Evolutionary conservation across 108 stramenopile species (phyloP), one percentile per base, ranked within the genome.

Genomic region (Skeletonema marinoi): DNA sequence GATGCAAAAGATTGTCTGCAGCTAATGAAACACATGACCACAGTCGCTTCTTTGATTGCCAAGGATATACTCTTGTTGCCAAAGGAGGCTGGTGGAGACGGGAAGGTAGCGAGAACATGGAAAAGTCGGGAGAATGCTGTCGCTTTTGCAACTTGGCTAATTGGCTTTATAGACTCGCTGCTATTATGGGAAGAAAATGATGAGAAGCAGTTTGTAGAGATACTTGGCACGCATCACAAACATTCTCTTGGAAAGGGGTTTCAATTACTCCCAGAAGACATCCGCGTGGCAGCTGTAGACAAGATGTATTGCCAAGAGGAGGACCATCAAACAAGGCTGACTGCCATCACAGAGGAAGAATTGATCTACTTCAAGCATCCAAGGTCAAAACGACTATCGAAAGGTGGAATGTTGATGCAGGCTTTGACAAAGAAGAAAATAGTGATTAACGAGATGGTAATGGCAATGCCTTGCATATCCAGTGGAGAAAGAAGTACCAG

Each of bases 21-120:
- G 67, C 74, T 89, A 19, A 89, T 83, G 68, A 87, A 87, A 60
- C 85, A 86, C 30, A 76, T 86, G 68, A 89, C 81, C 19, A 74
- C 73, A 2, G 74, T 78, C 4, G 63, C 83, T 33, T 70, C 76
- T 16, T 63, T 86, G 33, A 85, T 87, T 50, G 25, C 31, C 8
- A 64, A 83, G n/a, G 87, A 89, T 59, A 84, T 89, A 16, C 67
- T 89, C 60, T 32, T 74, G 16, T 41, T 39, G 9, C 72, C 70
- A 25, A 10, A 13, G 19, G 41, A 68, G 59, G 2, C 35, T 56
- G 71, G 44, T 2, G 65, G 32, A 8, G 44, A 46, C 32, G 19
- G 42, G 60, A 70, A 78, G 56, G 14, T 14, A 70, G 33, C 21
- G 6, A 69, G 88, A 35, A 16, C 8, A 16, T 89, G 88, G 88